Conservation (phyloP, 805 yeast species). For the Sugiyamaella boreocaroliniensis region DNA sequence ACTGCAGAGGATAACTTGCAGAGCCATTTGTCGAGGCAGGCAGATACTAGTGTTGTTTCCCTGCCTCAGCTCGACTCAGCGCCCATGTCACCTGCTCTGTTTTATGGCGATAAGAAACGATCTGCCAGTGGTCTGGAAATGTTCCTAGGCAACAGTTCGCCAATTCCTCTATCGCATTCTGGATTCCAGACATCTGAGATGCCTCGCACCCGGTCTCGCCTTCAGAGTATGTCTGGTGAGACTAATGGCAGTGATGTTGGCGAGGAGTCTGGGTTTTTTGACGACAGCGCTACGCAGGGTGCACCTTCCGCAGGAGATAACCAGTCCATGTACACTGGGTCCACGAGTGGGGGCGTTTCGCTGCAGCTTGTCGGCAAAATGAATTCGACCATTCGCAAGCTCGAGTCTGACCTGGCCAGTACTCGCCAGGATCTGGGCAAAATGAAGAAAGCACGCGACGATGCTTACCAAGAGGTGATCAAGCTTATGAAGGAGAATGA, state of each 20-base stretch:
- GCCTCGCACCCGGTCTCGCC: slow-evolving; percentile 1
- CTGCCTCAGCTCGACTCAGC: not conserved
- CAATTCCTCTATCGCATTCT: not conserved
- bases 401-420: slow-evolving; percentile 70
- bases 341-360: slow-evolving; percentile 28
- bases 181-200: slow-evolving; percentile 1
- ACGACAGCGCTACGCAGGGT: slow-evolving; percentile 8
- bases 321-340: slow-evolving; percentile 11
- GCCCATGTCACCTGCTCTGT: slow-evolving; percentile 1
- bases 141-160: slow-evolving; percentile 2
- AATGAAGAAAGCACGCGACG: slow-evolving; percentile 51
- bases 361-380: slow-evolving; percentile 69
- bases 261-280: slow-evolving; percentile 4
- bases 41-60: not conserved
- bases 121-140: slow-evolving; percentile 4
- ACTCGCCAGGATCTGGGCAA: slow-evolving; percentile 55
- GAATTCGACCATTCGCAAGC: slow-evolving; percentile 66
- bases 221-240: not conserved
- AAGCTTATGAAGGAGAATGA: slow-evolving; percentile 51
- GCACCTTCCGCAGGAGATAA: slow-evolving; percentile 4
- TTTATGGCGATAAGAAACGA: not conserved
- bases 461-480: slow-evolving; percentile 62
- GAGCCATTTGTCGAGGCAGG: not conserved
- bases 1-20: slow-evolving; percentile 2
- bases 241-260: slow-evolving; percentile 1